Percentiles rank a stretch among this genome's conserved stretches.
Evolutionary conservation across 805 yeast genomes (phyloP).

Genomic region (Wickerhamiella hasegawae): DNA sequence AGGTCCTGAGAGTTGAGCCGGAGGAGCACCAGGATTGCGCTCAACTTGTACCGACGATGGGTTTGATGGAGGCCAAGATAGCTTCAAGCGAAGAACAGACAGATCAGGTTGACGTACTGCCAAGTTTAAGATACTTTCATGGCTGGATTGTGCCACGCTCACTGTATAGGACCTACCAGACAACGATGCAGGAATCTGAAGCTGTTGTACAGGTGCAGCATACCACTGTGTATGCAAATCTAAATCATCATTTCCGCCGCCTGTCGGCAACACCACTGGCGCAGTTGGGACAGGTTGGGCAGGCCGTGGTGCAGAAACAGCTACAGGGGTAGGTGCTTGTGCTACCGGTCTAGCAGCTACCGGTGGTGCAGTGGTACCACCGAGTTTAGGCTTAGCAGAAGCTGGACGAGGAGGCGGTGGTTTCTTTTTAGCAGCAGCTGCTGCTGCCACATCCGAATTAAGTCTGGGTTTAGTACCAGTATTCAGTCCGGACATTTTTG

Average conservation of each 20-base stretch:
- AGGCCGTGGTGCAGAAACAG: not conserved
- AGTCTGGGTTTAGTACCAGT: not conserved
- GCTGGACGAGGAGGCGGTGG: conserved; percentile 14
- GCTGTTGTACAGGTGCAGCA: conserved; percentile 8
- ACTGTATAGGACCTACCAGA: conserved; percentile 14
- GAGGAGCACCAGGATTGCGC: conserved; percentile 26
- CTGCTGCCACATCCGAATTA: not conserved
- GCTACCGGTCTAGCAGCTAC: conserved; percentile 1
- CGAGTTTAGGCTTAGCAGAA: conserved; percentile 1
- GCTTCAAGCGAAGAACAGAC: conserved; percentile 17
- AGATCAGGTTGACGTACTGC: conserved; percentile 20
- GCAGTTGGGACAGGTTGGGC: not conserved
- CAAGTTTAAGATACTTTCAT: conserved; percentile 10
- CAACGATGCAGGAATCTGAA: conserved; percentile 6
- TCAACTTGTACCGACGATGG: conserved; percentile 25
- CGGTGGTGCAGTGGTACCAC: conserved; percentile 3
- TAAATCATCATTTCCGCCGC: conserved; percentile 8
- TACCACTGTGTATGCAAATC: conserved; percentile 17
- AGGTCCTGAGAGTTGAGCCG: conserved; percentile 19
- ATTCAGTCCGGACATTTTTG: not conserved
- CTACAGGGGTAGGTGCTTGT: not conserved
- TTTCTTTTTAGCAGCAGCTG: conserved; percentile 9
- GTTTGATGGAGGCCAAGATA: conserved; percentile 21
- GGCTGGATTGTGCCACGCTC: conserved; percentile 11
- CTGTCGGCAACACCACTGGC: conserved; percentile 3